Conservation (phyloP, 148 eudicot species). For the Tetragonia tetragonoides region DNA sequence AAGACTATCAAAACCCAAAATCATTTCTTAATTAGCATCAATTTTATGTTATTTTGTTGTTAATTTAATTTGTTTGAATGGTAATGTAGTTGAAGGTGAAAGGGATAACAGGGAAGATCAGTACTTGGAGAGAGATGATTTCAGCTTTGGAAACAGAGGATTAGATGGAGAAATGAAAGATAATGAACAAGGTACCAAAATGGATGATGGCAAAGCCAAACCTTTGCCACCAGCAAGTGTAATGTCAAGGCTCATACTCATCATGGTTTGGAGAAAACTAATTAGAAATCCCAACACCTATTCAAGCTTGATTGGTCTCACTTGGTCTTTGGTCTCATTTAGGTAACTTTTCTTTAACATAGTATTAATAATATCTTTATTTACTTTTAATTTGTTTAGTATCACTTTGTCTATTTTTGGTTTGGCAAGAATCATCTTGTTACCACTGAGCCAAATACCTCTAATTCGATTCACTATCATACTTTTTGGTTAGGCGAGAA, state of each 20-base stretch:
- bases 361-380: background rate
- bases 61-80: background rate
- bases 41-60: background rate
- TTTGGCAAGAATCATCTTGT: too few species aligned
- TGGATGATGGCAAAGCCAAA: slow-evolving; percentile 40
- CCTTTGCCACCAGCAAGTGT: slow-evolving; percentile 88
- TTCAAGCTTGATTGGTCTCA: slow-evolving; percentile 84
- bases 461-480: too few species aligned
- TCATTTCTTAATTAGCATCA: too few species aligned
- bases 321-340: slow-evolving; percentile 86
- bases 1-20: too few species aligned
- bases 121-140: slow-evolving; percentile 63
- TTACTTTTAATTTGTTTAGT: too few species aligned
- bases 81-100: slow-evolving; percentile 35
- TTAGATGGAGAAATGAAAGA: slow-evolving; percentile 36
- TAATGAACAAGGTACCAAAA: slow-evolving; percentile 24
- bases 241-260: slow-evolving; percentile 91
- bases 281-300: slow-evolving; percentile 96
- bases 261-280: slow-evolving; percentile 98
- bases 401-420: too few species aligned
- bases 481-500: too few species aligned
- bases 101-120: slow-evolving; percentile 43
- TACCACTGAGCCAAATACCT: too few species aligned
- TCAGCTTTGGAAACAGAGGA: slow-evolving; percentile 69
- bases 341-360: slow-evolving; percentile 36